Percentiles rank a stretch among this genome's conserved stretches.
Conservation (phyloP, 2,329 filamentous ascomycete species). For the Apiospora aurea region DNA sequence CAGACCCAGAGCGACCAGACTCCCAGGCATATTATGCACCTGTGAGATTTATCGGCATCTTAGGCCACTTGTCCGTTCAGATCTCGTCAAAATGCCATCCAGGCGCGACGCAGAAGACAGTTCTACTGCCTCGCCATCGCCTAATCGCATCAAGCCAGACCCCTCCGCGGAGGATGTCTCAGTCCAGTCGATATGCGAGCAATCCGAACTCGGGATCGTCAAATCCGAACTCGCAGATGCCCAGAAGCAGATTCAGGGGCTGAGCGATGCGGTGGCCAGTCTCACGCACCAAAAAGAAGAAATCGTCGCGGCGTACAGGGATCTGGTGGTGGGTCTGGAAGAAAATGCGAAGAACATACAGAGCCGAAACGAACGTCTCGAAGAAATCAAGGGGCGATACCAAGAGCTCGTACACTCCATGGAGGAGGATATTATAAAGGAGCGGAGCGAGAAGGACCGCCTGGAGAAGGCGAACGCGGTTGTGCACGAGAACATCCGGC, state of each 20-base stretch:
- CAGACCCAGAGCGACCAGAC: not conserved
- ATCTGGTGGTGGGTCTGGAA: not conserved
- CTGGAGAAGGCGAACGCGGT: not conserved
- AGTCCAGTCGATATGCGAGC: not conserved
- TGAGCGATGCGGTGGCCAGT: not conserved
- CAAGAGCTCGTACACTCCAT: not conserved
- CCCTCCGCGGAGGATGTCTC: not conserved
- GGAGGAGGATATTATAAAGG: not conserved
- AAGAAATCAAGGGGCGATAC: not conserved
- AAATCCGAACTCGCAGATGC: not conserved
- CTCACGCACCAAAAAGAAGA: not conserved
- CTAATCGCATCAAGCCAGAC: not conserved
- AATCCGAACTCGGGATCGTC: not conserved
- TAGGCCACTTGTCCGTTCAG: not conserved
- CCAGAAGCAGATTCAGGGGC: not conserved
- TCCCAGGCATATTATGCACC: not conserved
- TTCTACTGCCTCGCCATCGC: not conserved
- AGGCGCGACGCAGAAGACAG: not conserved
- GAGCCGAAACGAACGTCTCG: not conserved
- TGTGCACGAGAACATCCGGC: not conserved
- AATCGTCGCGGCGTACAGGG: not conserved
- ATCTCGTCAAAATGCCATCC: not conserved
- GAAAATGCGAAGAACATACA: not conserved
- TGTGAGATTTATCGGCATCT: not conserved
- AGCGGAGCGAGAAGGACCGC: not conserved